Evolutionary conservation across 331 rosid species (phyloP).

Genomic region (Malus hybrid): DNA sequence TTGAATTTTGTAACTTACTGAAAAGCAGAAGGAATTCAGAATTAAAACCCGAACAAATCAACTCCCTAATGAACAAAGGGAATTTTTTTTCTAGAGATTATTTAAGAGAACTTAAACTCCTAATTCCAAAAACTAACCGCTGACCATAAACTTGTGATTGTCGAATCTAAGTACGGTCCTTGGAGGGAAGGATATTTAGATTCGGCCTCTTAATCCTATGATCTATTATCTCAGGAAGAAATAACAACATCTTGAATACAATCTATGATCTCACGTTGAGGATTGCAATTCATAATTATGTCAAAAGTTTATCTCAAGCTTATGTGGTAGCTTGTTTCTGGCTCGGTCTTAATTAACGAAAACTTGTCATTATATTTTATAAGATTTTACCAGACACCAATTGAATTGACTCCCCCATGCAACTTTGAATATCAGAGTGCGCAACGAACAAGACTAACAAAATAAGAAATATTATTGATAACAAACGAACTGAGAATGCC

Average conservation of each 20-base stretch:
- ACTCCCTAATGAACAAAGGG: neutral
- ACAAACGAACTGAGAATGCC: too few relatives aligned
- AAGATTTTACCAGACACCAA: neutral
- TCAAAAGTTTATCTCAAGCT: neutral
- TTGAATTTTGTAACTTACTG: conserved; percentile 48
- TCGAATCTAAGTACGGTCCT: neutral
- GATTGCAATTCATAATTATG: neutral
- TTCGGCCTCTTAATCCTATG: neutral
- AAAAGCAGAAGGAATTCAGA: neutral
- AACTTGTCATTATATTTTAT: neutral
- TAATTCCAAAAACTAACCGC: neutral
- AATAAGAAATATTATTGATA: too few relatives aligned
- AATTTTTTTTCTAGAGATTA: neutral
- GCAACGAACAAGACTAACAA: too few relatives aligned
- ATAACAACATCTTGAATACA: neutral
- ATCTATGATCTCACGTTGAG: neutral
- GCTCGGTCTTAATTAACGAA: neutral
- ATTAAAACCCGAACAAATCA: neutral
- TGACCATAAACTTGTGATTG: neutral
- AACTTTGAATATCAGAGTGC: too few relatives aligned
- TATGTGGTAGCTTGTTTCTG: neutral
- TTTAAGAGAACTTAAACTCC: neutral
- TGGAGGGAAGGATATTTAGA: neutral
- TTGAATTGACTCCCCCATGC: neutral
- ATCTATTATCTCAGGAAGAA: neutral